These are phyloP conservation scores for Alternaria burnsii DNA, from an alignment of 2,329 filamentous ascomycete genomes.

Conservation along the genomic window DNA sequence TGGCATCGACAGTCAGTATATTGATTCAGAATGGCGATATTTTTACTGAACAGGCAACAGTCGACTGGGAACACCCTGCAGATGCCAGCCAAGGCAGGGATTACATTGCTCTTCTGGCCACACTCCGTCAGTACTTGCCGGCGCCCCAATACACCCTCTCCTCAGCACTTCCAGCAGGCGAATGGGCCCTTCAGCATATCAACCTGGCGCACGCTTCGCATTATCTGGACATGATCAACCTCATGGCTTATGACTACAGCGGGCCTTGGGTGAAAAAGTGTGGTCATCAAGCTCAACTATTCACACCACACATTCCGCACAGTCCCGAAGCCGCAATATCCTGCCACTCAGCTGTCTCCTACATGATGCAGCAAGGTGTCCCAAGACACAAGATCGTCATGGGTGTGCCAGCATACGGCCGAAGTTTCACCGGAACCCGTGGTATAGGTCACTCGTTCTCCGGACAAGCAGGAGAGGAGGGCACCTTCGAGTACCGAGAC, in stretches of 20 bases:
- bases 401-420: constrained; percentile 78
- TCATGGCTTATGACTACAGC: constrained; percentile 83
- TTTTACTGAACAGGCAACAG: constrained; percentile 55
- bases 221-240: constrained; percentile 77
- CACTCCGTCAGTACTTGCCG: constrained; percentile 72
- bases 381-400: constrained; percentile 76
- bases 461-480: constrained; percentile 66
- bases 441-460: constrained; percentile 70
- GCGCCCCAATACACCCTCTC: constrained; percentile 74
- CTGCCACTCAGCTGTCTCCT: constrained; percentile 71
- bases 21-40: background rate
- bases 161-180: constrained; percentile 74
- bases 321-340: constrained; percentile 66
- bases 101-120: constrained; percentile 73
- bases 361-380: constrained; percentile 72
- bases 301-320: constrained; percentile 62
- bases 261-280: constrained; percentile 73
- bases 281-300: constrained; percentile 81
- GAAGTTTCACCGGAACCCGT: constrained; percentile 73
- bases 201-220: constrained; percentile 69
- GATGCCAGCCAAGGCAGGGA: constrained; percentile 72
- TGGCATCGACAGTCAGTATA: constrained; percentile 73
- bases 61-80: constrained; percentile 82
- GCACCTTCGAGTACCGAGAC: constrained; percentile 76
- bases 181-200: constrained; percentile 73